Evolutionary conservation across 148 eudicot species (phyloP), one percentile per base, ranked within the genome.

Genomic region (Arctostaphylos glauca): DNA sequence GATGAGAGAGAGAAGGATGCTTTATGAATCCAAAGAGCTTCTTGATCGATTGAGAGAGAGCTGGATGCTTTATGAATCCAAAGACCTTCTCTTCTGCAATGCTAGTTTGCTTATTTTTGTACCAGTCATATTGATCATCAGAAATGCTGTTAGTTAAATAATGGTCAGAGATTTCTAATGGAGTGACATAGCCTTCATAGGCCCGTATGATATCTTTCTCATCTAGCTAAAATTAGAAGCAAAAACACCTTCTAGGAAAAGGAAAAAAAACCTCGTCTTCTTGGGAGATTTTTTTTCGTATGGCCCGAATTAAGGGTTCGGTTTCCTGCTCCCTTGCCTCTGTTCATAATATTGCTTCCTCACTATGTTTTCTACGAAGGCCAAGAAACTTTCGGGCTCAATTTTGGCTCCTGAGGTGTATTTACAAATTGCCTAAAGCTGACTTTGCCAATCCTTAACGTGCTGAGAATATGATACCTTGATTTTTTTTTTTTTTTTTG

Each of bases 81-180:
- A n/a, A 19, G 13, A 23, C 38, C 68, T 23, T 64, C 9, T 13
- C 38, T 43, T 43, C 52, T 43, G 75, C 5, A 41, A 18, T 44
- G 16, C 21, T 43, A 43, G 49, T 72, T 72, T 49, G 52, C 52
- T 19, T 72, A 6, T 6, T 44, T 72, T 72, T 44, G 75, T 15
- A 16, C 6, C 3, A 15, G 50, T 72, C 9, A 72, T 43, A 18
- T 16, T 44, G 49, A 43, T 46, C n/a, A 44, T 72, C 49, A 55
- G 23, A 78, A 9, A 58, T 78, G 80, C 49, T 18, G 13, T 8
- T 54, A 6, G 14, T 58, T 58, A 13, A 41, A 55, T 41, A 31
- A 78, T 55, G 67, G n/a, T 58, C 80, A 56, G 13, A 54, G 68
- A 25, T 38, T 38, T 77, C 80, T 46, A 73, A 47, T 47, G 18